Conservation (phyloP, 208 protist species). For the Crithidia thermophila region DNA sequence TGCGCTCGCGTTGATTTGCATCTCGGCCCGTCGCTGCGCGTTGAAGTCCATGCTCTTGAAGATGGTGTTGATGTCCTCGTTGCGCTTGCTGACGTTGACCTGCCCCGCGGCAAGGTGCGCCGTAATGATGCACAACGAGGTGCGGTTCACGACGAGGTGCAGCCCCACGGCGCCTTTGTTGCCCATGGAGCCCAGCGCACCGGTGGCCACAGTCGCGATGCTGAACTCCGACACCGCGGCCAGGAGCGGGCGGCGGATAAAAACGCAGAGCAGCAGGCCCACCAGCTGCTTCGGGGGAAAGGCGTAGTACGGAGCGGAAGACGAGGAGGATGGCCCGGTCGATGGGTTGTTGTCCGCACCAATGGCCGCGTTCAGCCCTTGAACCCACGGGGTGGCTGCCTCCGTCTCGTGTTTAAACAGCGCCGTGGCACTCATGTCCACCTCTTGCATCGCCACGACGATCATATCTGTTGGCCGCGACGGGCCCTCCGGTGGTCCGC, state of each 20-base stretch:
- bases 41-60: constrained; percentile 89
- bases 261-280: constrained; percentile 84
- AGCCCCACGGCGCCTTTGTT: constrained; percentile 94
- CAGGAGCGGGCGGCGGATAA: constrained; percentile 68
- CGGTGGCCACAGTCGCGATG: constrained; percentile 77
- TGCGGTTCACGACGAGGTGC: constrained; percentile 75
- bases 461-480: constrained; percentile 66
- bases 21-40: constrained; percentile 43
- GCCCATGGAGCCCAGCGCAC: constrained; percentile 81
- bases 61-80: constrained; percentile 92
- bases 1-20: constrained; percentile 31
- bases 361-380: constrained; percentile 49
- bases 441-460: constrained; percentile 87
- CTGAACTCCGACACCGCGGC: constrained; percentile 53
- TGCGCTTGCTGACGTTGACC: constrained; percentile 82
- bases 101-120: constrained; percentile 94
- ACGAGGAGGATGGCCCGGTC: background rate
- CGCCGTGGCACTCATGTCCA: constrained; percentile 92
- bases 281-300: constrained; percentile 87
- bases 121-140: constrained; percentile 88
- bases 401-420: constrained; percentile 90
- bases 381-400: constrained; percentile 72
- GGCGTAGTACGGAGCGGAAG: constrained; percentile 57
- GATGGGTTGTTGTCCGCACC: constrained; percentile 46
- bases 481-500: constrained; percentile 10